A percentile compares a stretch with the other conserved stretches of the same genome.
phyloP scores from a whole-genome alignment of 176 grass and related monocot species.

The Oryza brachyantha region DNA sequence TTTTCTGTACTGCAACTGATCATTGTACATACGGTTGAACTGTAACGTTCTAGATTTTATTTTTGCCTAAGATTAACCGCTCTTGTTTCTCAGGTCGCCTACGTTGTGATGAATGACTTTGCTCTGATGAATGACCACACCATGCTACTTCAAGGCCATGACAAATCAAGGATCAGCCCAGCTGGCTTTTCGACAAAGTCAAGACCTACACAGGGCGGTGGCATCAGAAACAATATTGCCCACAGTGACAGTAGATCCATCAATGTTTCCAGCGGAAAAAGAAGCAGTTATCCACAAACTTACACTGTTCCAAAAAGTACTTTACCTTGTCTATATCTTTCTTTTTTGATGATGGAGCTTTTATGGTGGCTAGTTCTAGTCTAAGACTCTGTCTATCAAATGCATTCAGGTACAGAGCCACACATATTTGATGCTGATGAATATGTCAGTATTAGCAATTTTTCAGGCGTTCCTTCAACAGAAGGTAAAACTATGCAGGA shows the following conservation, averaged over 20 bases:
- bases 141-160: conserved; percentile 12
- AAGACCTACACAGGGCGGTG: not conserved
- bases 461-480: not conserved
- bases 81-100: not conserved
- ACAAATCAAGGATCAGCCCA: not conserved
- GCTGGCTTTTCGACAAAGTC: not conserved
- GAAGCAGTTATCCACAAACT: not conserved
- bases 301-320: not conserved
- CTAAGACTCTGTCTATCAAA: not conserved
- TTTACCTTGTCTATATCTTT: not conserved
- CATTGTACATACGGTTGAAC: not conserved
- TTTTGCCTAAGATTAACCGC: not conserved
- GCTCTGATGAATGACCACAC: not conserved
- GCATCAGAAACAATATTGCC: not conserved
- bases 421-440: conserved; percentile 1
- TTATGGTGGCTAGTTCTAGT: not conserved
- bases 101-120: not conserved
- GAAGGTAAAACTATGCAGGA: not conserved
- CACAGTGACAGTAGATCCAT: not conserved
- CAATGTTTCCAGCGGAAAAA: not conserved
- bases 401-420: not conserved
- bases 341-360: not conserved
- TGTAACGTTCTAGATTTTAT: not conserved
- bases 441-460: not conserved
- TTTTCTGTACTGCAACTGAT: not conserved